Percentiles rank a stretch among this genome's conserved stretches.
phyloP scores from a whole-genome alignment of 495 filamentous ascomycete species.

The Penicillium malachiteum region DNA sequence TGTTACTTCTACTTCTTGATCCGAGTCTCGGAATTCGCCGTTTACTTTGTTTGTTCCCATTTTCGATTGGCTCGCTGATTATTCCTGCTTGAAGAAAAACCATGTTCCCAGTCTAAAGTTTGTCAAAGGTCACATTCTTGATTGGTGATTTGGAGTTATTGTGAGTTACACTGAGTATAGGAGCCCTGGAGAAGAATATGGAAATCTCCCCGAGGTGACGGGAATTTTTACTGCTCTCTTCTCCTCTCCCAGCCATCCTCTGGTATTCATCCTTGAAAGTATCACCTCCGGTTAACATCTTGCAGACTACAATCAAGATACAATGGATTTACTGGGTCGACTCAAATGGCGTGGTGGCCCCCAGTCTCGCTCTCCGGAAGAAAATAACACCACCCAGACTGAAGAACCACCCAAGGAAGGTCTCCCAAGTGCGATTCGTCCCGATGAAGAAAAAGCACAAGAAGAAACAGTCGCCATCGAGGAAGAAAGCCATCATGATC shows the following conservation, averaged over 20 bases:
- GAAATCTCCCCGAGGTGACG: background rate
- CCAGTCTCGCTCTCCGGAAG: background rate
- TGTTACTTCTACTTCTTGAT: no score
- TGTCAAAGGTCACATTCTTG: background rate
- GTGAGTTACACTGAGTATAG: background rate
- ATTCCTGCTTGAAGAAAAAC: no score
- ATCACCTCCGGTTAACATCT: no score
- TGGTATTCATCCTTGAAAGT: background rate
- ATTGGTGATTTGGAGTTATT: background rate
- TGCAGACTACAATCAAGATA: no score
- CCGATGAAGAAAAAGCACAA: conserved; percentile 20
- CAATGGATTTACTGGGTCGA: conserved; percentile 9
- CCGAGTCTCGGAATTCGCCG: no score
- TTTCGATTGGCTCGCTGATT: no score
- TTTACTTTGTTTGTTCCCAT: no score
- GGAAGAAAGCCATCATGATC: conserved; percentile 40
- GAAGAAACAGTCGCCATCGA: conserved; percentile 28
- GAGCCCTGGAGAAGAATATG: no score
- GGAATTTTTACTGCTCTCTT: background rate
- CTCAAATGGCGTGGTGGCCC: conserved; percentile 7
- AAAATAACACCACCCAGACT: background rate
- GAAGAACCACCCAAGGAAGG: background rate
- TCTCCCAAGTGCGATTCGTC: background rate
- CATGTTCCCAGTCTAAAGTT: no score
- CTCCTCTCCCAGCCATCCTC: background rate